Evolutionary conservation across 2,329 filamentous ascomycete genomes (phyloP), one percentile per base, ranked within the genome.

Genomic region (Cladobotryum protrusum): DNA sequence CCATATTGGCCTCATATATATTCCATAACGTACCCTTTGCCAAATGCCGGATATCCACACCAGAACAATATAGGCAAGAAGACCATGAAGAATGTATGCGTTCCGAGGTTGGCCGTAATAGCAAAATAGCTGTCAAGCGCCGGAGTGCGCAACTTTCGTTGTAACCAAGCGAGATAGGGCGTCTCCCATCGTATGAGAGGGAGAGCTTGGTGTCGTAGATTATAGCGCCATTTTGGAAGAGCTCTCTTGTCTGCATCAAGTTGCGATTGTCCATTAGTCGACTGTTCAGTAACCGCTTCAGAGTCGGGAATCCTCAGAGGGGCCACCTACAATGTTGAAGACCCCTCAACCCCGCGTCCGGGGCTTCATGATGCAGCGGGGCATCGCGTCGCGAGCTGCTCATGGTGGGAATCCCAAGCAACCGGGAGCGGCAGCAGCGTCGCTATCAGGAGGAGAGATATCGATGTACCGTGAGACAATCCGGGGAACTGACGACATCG

Each of bases 71-170:
- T 89, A 5, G 93, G 93, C 62, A 99, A 73, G 52, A 89, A 86
- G 58, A 96, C 79, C 91, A 97, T 97, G 76, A 96, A 99, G 74
- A 96, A 97, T 1, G 93, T 99, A 70, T 99, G 93, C 1, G 93
- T 99, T 57, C 93, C 89, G 49, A 97, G 80, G 68, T 97, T 99
- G 56, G 93, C 93, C 1, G 91, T 95, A 57, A 95, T 89, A 45
- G 93, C 92, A 70, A 99, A 99, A 74, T 96, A 99, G 55, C 89
- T 89, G 70, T 99, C 93, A 61, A 97, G 83, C 8, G 87, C 79
- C 1, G 89, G 89, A 17, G 88, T 86, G 62, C 92, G 87, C 65
- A 92, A 70, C 65, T 76, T 82, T 58, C 85, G 79, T 76, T 99
- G 93, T 63, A 96, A 73, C 72, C 81, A 85, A 50, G 92, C 92